A percentile compares a stretch with the other conserved stretches of the same genome.
phyloP scores from a whole-genome alignment of 176 grass and related monocot genomes.

The Oropetium thomaeum region DNA sequence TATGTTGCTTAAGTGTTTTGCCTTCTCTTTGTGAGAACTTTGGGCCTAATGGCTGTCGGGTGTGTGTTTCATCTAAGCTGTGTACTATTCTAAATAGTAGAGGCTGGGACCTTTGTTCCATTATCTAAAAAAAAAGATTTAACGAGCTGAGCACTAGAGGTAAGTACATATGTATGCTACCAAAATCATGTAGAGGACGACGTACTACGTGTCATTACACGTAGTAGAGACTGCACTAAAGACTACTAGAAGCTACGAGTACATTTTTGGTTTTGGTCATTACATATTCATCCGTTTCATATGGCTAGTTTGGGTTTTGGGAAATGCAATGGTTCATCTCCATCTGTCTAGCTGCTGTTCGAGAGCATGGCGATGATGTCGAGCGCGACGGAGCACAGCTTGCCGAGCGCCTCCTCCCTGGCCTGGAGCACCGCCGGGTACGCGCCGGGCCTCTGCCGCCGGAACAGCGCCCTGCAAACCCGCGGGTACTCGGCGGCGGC shows the following conservation, averaged over 20 bases:
- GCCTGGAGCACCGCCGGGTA: constrained; percentile 61
- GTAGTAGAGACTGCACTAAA: not conserved
- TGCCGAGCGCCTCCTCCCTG: constrained; percentile 50
- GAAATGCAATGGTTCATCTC: too few species aligned
- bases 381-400: constrained; percentile 70
- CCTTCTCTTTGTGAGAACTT: too few species aligned
- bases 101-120: too few species aligned
- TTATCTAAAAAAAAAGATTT: too few species aligned
- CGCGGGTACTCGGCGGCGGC: constrained; percentile 84
- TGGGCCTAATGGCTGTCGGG: too few species aligned
- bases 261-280: too few species aligned
- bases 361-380: constrained; percentile 71
- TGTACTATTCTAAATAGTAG: too few species aligned
- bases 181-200: too few species aligned
- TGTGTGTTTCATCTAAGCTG: too few species aligned
- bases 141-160: not conserved
- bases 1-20: too few species aligned
- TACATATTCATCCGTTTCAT: too few species aligned
- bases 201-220: not conserved
- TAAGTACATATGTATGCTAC: not conserved
- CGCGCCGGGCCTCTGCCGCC: constrained; percentile 28
- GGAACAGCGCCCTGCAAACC: constrained; percentile 68
- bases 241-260: not conserved
- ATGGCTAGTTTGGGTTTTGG: too few species aligned
- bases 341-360: not conserved